Conservation (phyloP, 441 rosid species). For the Corymbia calophylla region DNA sequence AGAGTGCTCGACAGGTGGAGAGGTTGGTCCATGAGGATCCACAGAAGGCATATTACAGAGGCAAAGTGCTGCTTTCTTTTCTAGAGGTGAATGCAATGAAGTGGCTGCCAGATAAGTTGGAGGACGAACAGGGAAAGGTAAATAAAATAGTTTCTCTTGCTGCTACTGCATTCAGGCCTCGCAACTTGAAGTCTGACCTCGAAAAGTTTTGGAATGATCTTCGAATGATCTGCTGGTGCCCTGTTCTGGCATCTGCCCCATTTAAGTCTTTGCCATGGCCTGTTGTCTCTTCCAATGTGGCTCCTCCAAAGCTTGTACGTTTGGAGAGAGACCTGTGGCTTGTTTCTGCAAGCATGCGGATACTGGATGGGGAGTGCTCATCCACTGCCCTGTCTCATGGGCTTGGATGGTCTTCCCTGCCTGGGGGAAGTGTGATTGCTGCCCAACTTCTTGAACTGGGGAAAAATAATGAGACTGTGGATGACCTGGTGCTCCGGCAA, state of each 20-base stretch:
- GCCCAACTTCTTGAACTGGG: constrained; percentile 99
- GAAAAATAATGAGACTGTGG: constrained; percentile 82
- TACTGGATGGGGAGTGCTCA: constrained; percentile 94
- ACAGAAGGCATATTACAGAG: constrained; percentile 69
- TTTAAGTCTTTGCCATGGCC: constrained; percentile 92
- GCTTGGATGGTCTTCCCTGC: constrained; percentile 94
- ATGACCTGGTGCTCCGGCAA: constrained; percentile 73
- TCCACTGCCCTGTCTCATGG: constrained; percentile 87
- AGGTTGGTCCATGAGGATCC: constrained; percentile 60
- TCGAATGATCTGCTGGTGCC: constrained; percentile 95
- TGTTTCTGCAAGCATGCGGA: constrained; percentile 97
- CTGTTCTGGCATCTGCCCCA: constrained; percentile 88
- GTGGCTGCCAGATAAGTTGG: constrained; percentile 71
- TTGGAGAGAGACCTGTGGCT: constrained; percentile 85
- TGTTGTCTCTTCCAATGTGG: constrained; percentile 71
- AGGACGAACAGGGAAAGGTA: constrained; percentile 63
- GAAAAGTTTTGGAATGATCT: constrained; percentile 92
- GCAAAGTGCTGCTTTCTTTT: constrained; percentile 85
- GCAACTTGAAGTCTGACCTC: constrained; percentile 66
- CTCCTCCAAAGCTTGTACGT: constrained; percentile 98
- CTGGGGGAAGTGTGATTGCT: constrained; percentile 96
- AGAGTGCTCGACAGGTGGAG: constrained; percentile 88
- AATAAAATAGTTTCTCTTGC: constrained; percentile 80
- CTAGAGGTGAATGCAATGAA: constrained; percentile 90
- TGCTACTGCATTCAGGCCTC: constrained; percentile 85